A percentile compares a stretch with the other conserved stretches of the same genome.
These are phyloP conservation scores for Phlyctochytrium bullatum DNA, from an alignment of 192 early-diverging fungal species.

Conservation along the genomic window DNA sequence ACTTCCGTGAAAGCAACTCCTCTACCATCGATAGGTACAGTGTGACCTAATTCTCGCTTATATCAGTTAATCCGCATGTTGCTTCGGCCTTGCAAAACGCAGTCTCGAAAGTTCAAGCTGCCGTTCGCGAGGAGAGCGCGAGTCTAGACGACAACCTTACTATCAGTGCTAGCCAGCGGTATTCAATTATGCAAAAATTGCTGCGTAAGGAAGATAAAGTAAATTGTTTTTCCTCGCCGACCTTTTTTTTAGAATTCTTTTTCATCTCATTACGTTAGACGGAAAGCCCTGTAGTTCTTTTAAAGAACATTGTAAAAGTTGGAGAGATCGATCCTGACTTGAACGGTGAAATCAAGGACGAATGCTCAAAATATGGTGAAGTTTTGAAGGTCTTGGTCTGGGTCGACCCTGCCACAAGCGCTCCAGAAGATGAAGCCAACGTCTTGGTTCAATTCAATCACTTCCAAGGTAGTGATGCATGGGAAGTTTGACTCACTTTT, in stretches of 20 bases:
- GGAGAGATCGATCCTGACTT: constrained; percentile 78
- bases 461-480: neutral
- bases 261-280: neutral
- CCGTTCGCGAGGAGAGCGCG: constrained; percentile 31
- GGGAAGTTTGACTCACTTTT: neutral
- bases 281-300: constrained; percentile 54
- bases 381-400: constrained; percentile 67
- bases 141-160: constrained; percentile 29
- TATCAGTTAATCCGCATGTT: constrained; percentile 4
- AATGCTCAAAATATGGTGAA: constrained; percentile 77
- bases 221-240: no score
- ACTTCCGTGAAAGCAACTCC: no score
- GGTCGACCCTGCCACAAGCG: constrained; percentile 40
- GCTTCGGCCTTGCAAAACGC: constrained; percentile 24
- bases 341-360: constrained; percentile 78
- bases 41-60: constrained; percentile 1
- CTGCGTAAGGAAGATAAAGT: constrained; percentile 20
- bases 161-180: constrained; percentile 55
- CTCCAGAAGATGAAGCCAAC: no score
- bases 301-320: constrained; percentile 68
- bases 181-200: constrained; percentile 72
- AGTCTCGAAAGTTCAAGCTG: constrained; percentile 32
- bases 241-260: neutral
- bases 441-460: no score
- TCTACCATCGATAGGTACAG: no score